Conservation (phyloP, 257 asterid species). For the Solanum rostratum region DNA sequence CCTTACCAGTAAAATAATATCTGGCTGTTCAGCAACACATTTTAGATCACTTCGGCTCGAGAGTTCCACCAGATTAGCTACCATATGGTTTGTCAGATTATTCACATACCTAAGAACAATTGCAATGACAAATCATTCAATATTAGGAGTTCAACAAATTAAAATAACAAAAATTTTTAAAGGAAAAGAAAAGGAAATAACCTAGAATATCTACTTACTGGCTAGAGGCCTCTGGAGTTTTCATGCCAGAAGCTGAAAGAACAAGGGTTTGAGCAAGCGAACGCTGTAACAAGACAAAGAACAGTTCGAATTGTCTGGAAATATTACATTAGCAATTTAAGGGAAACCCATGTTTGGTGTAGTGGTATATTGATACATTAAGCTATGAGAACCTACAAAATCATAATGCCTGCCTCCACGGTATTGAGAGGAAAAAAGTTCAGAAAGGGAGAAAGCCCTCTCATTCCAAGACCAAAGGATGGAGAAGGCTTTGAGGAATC, state of each 20-base stretch:
- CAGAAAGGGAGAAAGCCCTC: not conserved
- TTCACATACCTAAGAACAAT: slow-evolving; percentile 48
- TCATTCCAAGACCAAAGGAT: not conserved
- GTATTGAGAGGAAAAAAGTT: not conserved
- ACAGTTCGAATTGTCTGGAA: not conserved
- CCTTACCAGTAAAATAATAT: slow-evolving; percentile 63
- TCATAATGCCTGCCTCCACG: not conserved
- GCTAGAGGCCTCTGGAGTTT: slow-evolving; percentile 40
- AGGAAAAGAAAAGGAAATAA: not conserved
- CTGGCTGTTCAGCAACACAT: slow-evolving; percentile 75
- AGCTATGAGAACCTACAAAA: not conserved
- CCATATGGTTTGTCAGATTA: slow-evolving; percentile 62
- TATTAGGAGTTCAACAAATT: slow-evolving; percentile 10
- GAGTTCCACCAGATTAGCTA: slow-evolving; percentile 55
- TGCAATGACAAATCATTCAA: slow-evolving; percentile 3
- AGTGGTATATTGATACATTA: not conserved
- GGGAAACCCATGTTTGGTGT: not conserved
- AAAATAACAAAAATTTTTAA: not conserved
- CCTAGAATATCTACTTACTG: slow-evolving; percentile 40
- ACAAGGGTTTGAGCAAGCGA: slow-evolving; percentile 85
- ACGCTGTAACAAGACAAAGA: slow-evolving; percentile 47
- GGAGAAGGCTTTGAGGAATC: not conserved
- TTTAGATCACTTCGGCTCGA: slow-evolving; percentile 66
- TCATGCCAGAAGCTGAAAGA: slow-evolving; percentile 69
- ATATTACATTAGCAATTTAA: not conserved